These are phyloP conservation scores for Solanum boliviense DNA, from an alignment of 257 asterid genomes.

Conservation along the genomic window DNA sequence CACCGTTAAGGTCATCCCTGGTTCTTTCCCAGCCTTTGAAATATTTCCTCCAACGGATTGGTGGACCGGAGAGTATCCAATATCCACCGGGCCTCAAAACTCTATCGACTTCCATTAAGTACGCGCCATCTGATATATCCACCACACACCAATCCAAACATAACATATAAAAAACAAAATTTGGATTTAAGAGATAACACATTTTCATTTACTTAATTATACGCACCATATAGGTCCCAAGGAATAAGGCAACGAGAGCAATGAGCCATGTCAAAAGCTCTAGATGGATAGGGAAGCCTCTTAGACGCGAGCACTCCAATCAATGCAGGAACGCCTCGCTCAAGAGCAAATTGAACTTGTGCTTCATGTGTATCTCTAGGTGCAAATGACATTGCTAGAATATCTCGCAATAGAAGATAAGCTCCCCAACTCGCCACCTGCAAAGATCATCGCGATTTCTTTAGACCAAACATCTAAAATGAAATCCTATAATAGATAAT, in stretches of 20 bases:
- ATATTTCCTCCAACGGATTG: constrained; percentile 67
- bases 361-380: constrained; percentile 91
- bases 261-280: constrained; percentile 94
- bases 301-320: constrained; percentile 82
- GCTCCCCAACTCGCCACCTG: constrained; percentile 98
- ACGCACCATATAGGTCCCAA: constrained; percentile 65
- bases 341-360: constrained; percentile 83
- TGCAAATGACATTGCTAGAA: constrained; percentile 76
- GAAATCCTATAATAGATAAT: not conserved
- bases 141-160: not conserved
- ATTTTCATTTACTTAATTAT: not conserved
- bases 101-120: constrained; percentile 75
- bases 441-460: not conserved
- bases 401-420: constrained; percentile 58
- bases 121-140: constrained; percentile 45
- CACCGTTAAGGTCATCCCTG: constrained; percentile 53
- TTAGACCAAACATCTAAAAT: not conserved
- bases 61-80: constrained; percentile 93
- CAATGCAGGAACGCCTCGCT: constrained; percentile 90
- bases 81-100: constrained; percentile 81
- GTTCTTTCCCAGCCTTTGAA: constrained; percentile 78
- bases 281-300: constrained; percentile 83
- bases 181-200: not conserved
- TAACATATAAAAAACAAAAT: not conserved
- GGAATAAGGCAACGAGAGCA: constrained; percentile 96